These are phyloP conservation scores for Holtermanniella nyarrowii DNA, from an alignment of 768 basidiomycete genomes.

Conservation along the genomic window DNA sequence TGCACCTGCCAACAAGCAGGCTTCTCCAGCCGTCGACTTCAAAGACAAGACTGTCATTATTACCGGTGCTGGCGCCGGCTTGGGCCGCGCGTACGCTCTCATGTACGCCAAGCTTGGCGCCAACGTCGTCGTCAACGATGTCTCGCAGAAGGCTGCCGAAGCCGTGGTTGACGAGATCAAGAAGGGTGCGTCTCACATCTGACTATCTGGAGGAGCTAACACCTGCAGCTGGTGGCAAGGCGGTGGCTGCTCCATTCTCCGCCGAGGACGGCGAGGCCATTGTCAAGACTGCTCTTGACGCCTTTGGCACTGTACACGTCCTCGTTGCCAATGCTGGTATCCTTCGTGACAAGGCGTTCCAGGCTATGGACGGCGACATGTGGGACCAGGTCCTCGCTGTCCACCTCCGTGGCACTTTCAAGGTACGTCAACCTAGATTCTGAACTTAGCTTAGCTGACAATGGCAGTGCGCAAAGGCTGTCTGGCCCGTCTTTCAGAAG, in stretches of 20 bases:
- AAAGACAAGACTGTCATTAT: constrained; percentile 85
- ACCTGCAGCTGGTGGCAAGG: constrained; percentile 74
- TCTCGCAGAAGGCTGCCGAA: constrained; percentile 72
- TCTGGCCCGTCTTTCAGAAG: constrained; percentile 93
- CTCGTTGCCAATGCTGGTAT: constrained; percentile 91
- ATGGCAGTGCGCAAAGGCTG: constrained; percentile 74
- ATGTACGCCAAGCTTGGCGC: constrained; percentile 91
- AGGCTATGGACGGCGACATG: constrained; percentile 75
- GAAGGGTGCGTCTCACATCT: constrained; percentile 48
- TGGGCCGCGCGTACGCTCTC: constrained; percentile 81
- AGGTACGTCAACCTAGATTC: constrained; percentile 45
- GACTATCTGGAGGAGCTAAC: constrained; percentile 1
- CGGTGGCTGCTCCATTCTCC: constrained; percentile 67
- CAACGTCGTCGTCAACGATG: constrained; percentile 92
- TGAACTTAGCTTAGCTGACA: not conserved
- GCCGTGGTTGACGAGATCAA: constrained; percentile 78
- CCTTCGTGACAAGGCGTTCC: constrained; percentile 84
- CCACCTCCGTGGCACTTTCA: constrained; percentile 83
- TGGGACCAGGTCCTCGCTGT: constrained; percentile 89
- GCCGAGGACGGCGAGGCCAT: constrained; percentile 86
- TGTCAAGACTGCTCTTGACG: constrained; percentile 72
- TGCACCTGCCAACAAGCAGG: constrained; percentile 58
- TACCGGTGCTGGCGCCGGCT: constrained; percentile 88
- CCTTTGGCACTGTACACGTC: constrained; percentile 78
- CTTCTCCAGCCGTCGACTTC: constrained; percentile 61